phyloP scores from a whole-genome alignment of 306 rosid genomes.

The Carpinus viminea region DNA sequence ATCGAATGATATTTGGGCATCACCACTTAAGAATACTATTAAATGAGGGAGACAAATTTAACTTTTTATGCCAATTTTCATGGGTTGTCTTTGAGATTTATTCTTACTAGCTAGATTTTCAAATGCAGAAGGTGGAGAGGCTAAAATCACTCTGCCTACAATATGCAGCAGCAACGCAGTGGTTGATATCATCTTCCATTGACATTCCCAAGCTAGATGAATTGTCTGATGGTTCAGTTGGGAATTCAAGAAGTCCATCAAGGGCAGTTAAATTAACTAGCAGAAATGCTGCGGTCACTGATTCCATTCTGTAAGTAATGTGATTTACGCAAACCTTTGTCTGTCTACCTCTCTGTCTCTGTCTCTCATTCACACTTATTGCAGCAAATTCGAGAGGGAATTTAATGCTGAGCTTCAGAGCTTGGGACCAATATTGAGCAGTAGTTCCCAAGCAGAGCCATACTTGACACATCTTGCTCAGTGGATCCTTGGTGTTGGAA shows the following conservation, averaged over 20 bases:
- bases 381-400: constrained; percentile 88
- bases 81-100: background rate
- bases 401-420: constrained; percentile 82
- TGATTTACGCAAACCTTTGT: background rate
- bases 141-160: constrained; percentile 84
- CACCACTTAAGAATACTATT: background rate
- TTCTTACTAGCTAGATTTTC: constrained; percentile 22
- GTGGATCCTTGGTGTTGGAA: constrained; percentile 75
- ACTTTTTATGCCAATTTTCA: background rate
- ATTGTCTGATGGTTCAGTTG: constrained; percentile 38
- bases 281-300: constrained; percentile 52
- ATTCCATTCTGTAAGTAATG: constrained; percentile 75
- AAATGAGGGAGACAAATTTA: background rate
- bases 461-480: constrained; percentile 82
- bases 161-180: constrained; percentile 89
- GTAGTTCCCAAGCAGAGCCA: constrained; percentile 84
- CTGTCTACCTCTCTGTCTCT: background rate
- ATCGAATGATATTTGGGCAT: background rate
- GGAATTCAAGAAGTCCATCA: constrained; percentile 46
- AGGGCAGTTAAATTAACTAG: constrained; percentile 62
- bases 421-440: constrained; percentile 75
- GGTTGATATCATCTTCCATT: constrained; percentile 81
- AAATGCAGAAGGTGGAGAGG: constrained; percentile 84
- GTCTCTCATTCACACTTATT: constrained; percentile 19
- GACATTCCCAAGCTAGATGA: constrained; percentile 50